phyloP scores from a whole-genome alignment of 768 basidiomycete genomes.

The Candolleomyces eurysporus region DNA sequence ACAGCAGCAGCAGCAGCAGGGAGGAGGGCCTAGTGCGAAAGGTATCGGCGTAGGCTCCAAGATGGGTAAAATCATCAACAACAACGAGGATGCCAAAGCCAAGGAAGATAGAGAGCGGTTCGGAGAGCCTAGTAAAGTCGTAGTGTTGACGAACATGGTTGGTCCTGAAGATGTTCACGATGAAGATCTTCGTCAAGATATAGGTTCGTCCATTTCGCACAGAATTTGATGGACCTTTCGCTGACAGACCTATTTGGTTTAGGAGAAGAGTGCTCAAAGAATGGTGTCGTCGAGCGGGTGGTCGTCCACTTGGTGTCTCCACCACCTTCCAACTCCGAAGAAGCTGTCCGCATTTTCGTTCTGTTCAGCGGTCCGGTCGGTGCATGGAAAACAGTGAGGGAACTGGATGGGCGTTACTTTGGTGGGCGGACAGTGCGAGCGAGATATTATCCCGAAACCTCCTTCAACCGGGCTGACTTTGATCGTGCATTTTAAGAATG shows the following conservation, averaged over 20 bases:
- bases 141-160: slow-evolving; percentile 90
- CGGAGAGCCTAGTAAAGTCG: slow-evolving; percentile 87
- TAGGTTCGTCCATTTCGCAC: slow-evolving; percentile 51
- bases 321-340: slow-evolving; percentile 59
- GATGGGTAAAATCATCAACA: slow-evolving; percentile 88
- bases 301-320: slow-evolving; percentile 78
- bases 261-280: slow-evolving; percentile 92
- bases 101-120: slow-evolving; percentile 78
- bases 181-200: slow-evolving; percentile 82
- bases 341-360: slow-evolving; percentile 90
- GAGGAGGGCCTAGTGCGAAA: slow-evolving; percentile 16
- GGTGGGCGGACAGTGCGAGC: slow-evolving; percentile 83
- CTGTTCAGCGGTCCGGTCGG: slow-evolving; percentile 88
- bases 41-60: slow-evolving; percentile 47
- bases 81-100: slow-evolving; percentile 79
- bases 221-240: not conserved
- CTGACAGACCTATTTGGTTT: not conserved
- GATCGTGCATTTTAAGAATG: slow-evolving; percentile 38
- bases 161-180: slow-evolving; percentile 80
- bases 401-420: slow-evolving; percentile 91
- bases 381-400: slow-evolving; percentile 94
- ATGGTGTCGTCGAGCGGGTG: slow-evolving; percentile 90
- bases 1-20: slow-evolving; percentile 33
- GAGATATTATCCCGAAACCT: slow-evolving; percentile 70
- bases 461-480: slow-evolving; percentile 50